phyloP scores from a whole-genome alignment of 768 basidiomycete genomes.

The Leccinum obscurum region DNA sequence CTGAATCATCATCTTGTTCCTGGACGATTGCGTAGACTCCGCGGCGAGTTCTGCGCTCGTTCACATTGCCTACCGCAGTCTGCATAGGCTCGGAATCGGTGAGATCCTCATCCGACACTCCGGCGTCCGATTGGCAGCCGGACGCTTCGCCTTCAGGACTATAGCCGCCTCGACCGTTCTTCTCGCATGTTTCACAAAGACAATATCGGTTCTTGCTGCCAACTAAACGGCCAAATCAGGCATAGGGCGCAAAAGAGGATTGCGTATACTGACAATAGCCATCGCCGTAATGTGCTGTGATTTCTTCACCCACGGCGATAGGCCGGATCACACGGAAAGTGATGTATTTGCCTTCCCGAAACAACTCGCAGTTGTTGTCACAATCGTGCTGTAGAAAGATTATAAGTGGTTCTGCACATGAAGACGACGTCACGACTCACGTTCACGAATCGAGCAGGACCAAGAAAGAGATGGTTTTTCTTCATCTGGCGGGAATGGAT shows the following conservation, averaged over 20 bases:
- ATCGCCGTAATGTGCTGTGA: slow-evolving; percentile 89
- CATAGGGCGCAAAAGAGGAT: slow-evolving; percentile 21
- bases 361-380: slow-evolving; percentile 85
- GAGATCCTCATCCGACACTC: slow-evolving; percentile 34
- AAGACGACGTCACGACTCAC: slow-evolving; percentile 46
- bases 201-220: slow-evolving; percentile 72
- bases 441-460: slow-evolving; percentile 90
- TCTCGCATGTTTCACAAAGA: slow-evolving; percentile 86
- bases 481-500: slow-evolving; percentile 91
- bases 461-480: slow-evolving; percentile 88
- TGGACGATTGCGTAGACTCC: slow-evolving; percentile 77
- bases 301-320: slow-evolving; percentile 80
- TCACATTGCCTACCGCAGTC: slow-evolving; percentile 58
- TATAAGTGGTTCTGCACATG: neutral
- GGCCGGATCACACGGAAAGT: slow-evolving; percentile 82
- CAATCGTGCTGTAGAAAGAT: slow-evolving; percentile 72
- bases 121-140: slow-evolving; percentile 49
- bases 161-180: slow-evolving; percentile 72
- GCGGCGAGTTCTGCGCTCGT: slow-evolving; percentile 78
- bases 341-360: slow-evolving; percentile 86
- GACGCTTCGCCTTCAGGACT: slow-evolving; percentile 49
- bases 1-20: slow-evolving; percentile 58
- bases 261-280: slow-evolving; percentile 71
- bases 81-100: slow-evolving; percentile 45
- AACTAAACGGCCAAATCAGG: slow-evolving; percentile 45